Percentiles rank a stretch among this genome's conserved stretches.
These are phyloP conservation scores for Primulina huaijiensis DNA, from an alignment of 257 asterid species.

Conservation along the genomic window DNA sequence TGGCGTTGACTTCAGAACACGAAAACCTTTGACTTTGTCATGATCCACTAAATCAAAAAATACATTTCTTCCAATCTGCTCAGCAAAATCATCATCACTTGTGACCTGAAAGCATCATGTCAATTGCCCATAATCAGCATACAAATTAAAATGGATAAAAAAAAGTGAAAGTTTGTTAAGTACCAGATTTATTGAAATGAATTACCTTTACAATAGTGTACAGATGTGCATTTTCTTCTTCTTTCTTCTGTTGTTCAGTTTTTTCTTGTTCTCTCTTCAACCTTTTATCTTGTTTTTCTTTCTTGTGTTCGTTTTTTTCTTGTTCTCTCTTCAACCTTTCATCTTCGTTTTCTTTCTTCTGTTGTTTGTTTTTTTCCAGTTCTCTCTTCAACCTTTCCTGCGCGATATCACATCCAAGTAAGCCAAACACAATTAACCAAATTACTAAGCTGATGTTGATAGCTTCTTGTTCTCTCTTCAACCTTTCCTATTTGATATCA, in stretches of 20 bases:
- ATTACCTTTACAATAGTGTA: conserved; percentile 44
- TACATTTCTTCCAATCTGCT: conserved; percentile 46
- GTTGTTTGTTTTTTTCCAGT: conserved; percentile 49
- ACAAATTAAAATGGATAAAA: conserved; percentile 4
- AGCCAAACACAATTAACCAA: neutral
- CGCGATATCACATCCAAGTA: conserved; percentile 8
- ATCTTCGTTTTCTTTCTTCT: conserved; percentile 34
- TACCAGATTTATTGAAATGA: conserved; percentile 1
- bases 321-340: too few species aligned
- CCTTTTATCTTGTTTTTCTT: conserved; percentile 20
- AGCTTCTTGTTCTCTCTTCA: conserved; percentile 48
- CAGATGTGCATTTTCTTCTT: conserved; percentile 33
- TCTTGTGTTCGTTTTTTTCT: conserved; percentile 27
- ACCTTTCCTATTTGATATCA: conserved; percentile 38
- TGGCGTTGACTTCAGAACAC: conserved; percentile 43
- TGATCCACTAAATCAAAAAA: conserved; percentile 55
- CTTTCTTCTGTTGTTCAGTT: conserved; percentile 20
- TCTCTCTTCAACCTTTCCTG: conserved; percentile 54
- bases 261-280: too few species aligned
- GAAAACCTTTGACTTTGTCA: conserved; percentile 47
- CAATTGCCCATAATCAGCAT: conserved; percentile 16
- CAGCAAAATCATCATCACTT: conserved; percentile 45
- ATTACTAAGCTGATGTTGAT: neutral
- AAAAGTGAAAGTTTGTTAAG: neutral
- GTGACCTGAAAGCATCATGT: conserved; percentile 42